Evolutionary conservation across 1,284 basidiomycete genomes (phyloP).

Genomic region (Sphaerobolus stellatus): DNA sequence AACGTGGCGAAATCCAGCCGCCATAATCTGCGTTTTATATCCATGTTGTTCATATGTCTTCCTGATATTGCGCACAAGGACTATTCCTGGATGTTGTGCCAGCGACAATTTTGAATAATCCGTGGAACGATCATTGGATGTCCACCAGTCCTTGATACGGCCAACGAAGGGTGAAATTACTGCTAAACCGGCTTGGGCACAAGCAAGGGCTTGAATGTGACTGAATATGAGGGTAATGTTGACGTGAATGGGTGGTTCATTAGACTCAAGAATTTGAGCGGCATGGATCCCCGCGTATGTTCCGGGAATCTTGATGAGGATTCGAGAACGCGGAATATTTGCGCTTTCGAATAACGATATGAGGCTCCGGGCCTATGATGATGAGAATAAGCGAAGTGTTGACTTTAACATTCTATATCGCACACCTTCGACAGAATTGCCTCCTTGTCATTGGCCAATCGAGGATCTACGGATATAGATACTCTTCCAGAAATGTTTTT

Average conservation of each 20-base stretch:
- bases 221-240: neutral
- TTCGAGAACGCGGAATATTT: neutral
- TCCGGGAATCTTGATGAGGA: neutral
- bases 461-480: neutral
- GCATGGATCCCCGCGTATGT: neutral
- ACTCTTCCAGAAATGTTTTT: neutral
- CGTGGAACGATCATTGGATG: neutral
- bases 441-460: neutral
- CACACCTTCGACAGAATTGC: neutral
- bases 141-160: neutral
- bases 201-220: neutral
- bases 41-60: neutral
- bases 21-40: neutral
- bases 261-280: neutral
- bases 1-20: neutral
- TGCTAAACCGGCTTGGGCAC: neutral
- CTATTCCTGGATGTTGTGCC: neutral
- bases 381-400: neutral
- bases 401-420: too few species aligned
- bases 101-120: neutral
- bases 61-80: neutral
- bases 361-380: neutral
- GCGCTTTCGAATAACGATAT: neutral
- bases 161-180: neutral
- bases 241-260: neutral